Conservation (phyloP, 805 yeast species). For the Wickerhamiella sergipiensis region DNA sequence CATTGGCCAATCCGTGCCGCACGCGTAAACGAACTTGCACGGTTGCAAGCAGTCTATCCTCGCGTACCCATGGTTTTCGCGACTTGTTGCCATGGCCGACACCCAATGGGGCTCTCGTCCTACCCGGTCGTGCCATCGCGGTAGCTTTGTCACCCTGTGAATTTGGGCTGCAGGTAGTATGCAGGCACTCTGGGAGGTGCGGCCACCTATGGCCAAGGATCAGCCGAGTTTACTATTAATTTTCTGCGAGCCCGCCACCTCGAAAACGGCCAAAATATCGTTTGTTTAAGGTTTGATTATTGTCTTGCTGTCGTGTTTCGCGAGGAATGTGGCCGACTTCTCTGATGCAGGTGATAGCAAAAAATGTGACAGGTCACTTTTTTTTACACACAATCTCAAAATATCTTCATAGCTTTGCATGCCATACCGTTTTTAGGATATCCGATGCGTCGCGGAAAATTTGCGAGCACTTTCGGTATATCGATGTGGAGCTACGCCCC, state of each 20-base stretch:
- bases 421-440: background rate
- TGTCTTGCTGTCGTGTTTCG: background rate
- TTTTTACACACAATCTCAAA: background rate
- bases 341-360: background rate
- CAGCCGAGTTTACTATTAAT: background rate
- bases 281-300: background rate
- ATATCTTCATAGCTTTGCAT: background rate
- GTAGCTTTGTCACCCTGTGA: background rate
- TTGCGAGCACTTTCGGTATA: background rate
- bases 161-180: background rate
- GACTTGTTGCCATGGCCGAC: background rate
- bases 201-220: background rate
- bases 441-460: background rate
- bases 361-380: background rate
- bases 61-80: background rate
- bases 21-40: background rate
- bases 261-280: background rate
- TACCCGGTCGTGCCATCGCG: background rate
- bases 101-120: background rate
- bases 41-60: background rate
- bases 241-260: background rate
- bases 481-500: too few relatives aligned
- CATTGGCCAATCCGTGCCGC: background rate
- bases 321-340: too few relatives aligned
- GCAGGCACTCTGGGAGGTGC: background rate